phyloP scores from a whole-genome alignment of 345 rosid species.

The Gossypium raimondii region DNA sequence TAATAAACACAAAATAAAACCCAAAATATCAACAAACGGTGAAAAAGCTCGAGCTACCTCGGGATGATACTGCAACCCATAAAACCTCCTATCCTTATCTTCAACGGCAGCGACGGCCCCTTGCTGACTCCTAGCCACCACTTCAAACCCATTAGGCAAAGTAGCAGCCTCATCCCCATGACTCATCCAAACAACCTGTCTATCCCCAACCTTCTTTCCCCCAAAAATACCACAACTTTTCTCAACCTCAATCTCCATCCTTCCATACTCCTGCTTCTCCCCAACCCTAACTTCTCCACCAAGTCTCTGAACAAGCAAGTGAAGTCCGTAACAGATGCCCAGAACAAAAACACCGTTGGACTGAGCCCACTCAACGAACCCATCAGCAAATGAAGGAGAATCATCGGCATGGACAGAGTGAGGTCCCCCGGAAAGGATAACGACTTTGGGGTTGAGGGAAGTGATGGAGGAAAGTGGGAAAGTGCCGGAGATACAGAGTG shows the following conservation, averaged over 20 bases:
- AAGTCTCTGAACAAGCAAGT: constrained; percentile 73
- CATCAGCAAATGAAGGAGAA: constrained; percentile 71
- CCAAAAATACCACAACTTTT: constrained; percentile 55
- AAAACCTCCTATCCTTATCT: constrained; percentile 55
- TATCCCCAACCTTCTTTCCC: constrained; percentile 53
- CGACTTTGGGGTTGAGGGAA: constrained; percentile 58
- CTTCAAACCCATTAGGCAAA: constrained; percentile 72
- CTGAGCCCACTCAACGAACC: constrained; percentile 72
- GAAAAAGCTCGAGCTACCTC: constrained; percentile 44
- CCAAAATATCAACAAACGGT: not conserved
- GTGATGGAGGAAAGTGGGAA: constrained; percentile 60
- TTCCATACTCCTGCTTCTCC: constrained; percentile 85
- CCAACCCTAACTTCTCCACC: constrained; percentile 79
- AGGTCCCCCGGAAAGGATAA: constrained; percentile 94
- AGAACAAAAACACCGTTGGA: constrained; percentile 51
- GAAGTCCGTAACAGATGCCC: constrained; percentile 88
- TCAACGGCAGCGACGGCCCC: constrained; percentile 82
- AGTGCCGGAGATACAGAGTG: constrained; percentile 84
- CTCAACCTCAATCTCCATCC: constrained; percentile 82
- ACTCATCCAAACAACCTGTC: constrained; percentile 93
- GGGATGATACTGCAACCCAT: constrained; percentile 92
- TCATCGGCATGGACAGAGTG: constrained; percentile 75
- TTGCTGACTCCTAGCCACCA: constrained; percentile 70
- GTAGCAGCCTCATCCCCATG: constrained; percentile 82
- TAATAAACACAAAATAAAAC: not conserved